A percentile compares a stretch with the other conserved stretches of the same genome.
Evolutionary conservation across 176 grass and related monocot genomes (phyloP).

Genomic region (Bonia amplexicaulis): DNA sequence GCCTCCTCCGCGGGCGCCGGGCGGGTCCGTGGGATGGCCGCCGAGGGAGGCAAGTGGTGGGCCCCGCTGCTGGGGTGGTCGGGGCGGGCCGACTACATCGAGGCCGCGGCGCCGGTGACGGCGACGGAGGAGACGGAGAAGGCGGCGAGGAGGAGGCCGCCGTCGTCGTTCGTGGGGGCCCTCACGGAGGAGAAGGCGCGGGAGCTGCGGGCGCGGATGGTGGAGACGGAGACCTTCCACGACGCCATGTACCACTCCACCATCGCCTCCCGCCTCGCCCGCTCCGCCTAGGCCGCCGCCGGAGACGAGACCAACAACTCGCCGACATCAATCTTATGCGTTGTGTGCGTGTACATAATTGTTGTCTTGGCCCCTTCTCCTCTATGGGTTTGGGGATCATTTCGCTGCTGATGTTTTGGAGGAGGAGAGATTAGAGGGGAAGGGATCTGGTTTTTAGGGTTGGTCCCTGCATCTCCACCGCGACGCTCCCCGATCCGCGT

Average conservation of each 20-base stretch:
- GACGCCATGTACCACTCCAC: constrained; percentile 93
- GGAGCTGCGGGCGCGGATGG: constrained; percentile 64
- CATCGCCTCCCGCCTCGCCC: constrained; percentile 86
- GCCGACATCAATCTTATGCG: background rate
- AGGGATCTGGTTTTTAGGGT: constrained; percentile 16
- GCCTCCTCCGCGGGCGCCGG: background rate
- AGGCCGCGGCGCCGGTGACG: constrained; percentile 4
- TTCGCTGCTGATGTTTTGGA: background rate
- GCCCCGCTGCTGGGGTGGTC: constrained; percentile 71
- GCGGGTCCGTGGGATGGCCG: background rate
- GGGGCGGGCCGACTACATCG: constrained; percentile 64
- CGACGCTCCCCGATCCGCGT: background rate
- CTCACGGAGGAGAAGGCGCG: constrained; percentile 86
- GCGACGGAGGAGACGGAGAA: background rate
- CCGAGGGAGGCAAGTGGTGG: constrained; percentile 62
- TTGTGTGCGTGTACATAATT: background rate
- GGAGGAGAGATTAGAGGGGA: background rate
- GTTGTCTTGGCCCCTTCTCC: background rate
- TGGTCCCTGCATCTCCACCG: background rate
- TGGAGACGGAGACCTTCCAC: constrained; percentile 66
- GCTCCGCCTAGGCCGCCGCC: constrained; percentile 22
- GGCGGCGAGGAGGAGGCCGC: background rate
- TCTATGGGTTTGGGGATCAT: background rate
- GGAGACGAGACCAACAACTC: background rate
- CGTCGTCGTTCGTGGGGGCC: constrained; percentile 1